Evolutionary conservation across 257 asterid species (phyloP), one percentile per base, ranked within the genome.

Genomic region (Solanum microdontum): DNA sequence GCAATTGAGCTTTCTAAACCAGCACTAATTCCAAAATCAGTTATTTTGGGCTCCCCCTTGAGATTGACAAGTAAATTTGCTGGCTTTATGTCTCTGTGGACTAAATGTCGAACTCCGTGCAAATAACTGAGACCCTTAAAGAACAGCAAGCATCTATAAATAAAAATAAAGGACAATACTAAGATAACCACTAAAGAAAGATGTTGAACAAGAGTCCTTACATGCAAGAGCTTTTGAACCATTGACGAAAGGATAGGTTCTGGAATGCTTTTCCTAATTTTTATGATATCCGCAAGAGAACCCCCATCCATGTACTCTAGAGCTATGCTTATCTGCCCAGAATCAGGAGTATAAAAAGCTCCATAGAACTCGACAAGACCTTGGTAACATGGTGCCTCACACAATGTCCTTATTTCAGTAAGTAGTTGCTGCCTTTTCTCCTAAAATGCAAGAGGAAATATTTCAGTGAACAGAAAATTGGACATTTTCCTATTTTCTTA

Each of bases 21-120:
- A 84, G 99, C 98, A 90, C 99, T 97, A 86, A 97, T 94, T 83
- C 99, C 99, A 85, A 97, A 97, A 92, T 97, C 99, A n/a, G 99
- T 97, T 90, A 97, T 97, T 91, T 97, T 97, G 7, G 99, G 94
- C 90, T 97, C 99, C 88, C 99, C 99, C 90, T 94, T 95, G 86
- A 97, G 96, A 89, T 96, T 97, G 82, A 97, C 94, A 17, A 97
- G 98, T 90, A 97, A 87, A 95, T 97, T 97, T 87, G 99, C 99
- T 36, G 99, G 99, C 92, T 96, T 97, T 89, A 97, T 97, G 90
- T 97, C 99, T 92, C 99, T 92, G 92, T 97, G 99, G 90, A 97
- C 99, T 88, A 97, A 93, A 92, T 97, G 97, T 84, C 97, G 91
- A 86, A 91, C 98, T 93, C 99, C 98, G 77, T 97, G 99, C 93